Evolutionary conservation across 495 filamentous ascomycete genomes (phyloP), one percentile per base, ranked within the genome.

Genomic region (Penicillium lividum): DNA sequence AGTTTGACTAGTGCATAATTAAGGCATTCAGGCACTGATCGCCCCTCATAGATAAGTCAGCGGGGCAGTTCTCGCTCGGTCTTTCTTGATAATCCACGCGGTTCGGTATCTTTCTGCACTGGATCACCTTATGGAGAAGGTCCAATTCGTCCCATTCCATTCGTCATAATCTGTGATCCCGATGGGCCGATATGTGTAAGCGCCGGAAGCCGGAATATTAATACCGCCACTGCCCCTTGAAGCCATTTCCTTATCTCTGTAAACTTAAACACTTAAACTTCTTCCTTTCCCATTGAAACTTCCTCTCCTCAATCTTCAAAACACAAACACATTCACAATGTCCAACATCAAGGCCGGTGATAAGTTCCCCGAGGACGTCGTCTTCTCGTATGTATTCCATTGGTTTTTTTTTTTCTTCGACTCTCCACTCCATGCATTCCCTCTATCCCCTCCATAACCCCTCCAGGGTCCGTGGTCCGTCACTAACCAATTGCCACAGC

Each of bases 341-440:
- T 72, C 89, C 74, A 22, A 22, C 22, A 82, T 93, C 74, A 86
- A 90, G 67, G 79, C 83, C 66, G 93, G 92, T 68, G 89, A 95
- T 71, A 80, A 79, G 70, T 95, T 98, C 81, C 93, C 93, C 67
- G 67, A 81, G 54, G 88, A 80, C 60, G 89, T 96, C 16, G 76
- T 77, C 63, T 97, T 97, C 77, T 77, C 80, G 86, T 89, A 74
- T 64, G 83, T 78, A 31, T 48, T 59, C 46, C 10, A 54, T 8
- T 25, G 10, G n/a, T n/a, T n/a, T 30, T 40, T 38, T 52, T 49
- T 54, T 62, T 54, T 56, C 59, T 33, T 8, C 4, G 11, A 8
- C 22, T 31, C 43, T 44, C 55, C 36, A 18, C 28, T 18, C 16
- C 33, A 3, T 43, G 25, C 42, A 27, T 43, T 25, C 51, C 34